Evolutionary conservation across 352 stramenopile genomes (phyloP).

Genomic region (Globisporangium lucens): DNA sequence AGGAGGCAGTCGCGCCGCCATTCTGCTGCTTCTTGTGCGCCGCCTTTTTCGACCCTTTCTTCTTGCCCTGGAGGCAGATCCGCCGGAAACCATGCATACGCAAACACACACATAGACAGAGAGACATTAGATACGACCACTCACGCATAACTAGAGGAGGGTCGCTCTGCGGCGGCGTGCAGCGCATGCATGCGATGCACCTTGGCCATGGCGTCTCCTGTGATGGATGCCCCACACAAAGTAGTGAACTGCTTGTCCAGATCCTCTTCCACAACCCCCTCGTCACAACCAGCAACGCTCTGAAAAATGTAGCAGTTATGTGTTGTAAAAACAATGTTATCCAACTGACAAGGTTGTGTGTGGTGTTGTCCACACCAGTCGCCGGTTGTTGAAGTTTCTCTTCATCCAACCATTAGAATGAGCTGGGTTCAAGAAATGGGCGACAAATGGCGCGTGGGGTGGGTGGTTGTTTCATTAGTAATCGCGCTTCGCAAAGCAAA

Average conservation of each 20-base stretch:
- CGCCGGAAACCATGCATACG: not conserved
- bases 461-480: too few relatives aligned
- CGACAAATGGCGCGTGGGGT: too few relatives aligned
- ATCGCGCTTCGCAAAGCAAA: too few relatives aligned
- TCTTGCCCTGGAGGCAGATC: conserved; percentile 27
- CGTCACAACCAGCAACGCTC: not conserved
- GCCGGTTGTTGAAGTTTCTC: not conserved
- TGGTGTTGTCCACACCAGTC: not conserved
- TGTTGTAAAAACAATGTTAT: not conserved
- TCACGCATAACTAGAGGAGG: not conserved
- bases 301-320: not conserved
- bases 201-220: conserved; percentile 6
- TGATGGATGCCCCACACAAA: not conserved
- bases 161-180: not conserved
- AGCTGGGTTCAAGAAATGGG: too few relatives aligned
- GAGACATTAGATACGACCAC: not conserved
- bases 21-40: conserved; percentile 53
- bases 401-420: too few relatives aligned
- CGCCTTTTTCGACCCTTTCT: conserved; percentile 44
- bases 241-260: not conserved
- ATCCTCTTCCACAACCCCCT: conserved; percentile 2
- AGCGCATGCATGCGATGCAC: not conserved
- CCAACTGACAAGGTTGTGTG: not conserved
- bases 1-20: conserved; percentile 10
- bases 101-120: not conserved